phyloP scores from a whole-genome alignment of 345 rosid genomes.

The Ceriops zippeliana region DNA sequence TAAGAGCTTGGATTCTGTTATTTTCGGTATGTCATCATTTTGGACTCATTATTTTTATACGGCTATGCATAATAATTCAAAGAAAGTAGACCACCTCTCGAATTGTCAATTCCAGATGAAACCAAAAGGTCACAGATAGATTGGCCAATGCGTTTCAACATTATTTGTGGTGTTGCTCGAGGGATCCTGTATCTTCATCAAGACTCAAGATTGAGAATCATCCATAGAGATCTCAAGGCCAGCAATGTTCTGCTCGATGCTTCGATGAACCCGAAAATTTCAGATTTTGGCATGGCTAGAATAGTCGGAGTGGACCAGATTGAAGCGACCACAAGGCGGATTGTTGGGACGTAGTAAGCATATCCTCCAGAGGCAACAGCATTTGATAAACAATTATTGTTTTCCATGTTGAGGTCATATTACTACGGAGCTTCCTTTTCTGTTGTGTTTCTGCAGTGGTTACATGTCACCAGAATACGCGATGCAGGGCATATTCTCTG shows the following conservation, averaged over 20 bases:
- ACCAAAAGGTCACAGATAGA: constrained; percentile 11
- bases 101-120: constrained; percentile 8
- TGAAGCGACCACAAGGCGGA: constrained; percentile 27
- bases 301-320: constrained; percentile 21
- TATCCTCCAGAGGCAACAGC: neutral
- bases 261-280: constrained; percentile 25
- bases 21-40: constrained; percentile 13
- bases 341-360: constrained; percentile 32
- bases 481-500: constrained; percentile 30
- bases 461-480: constrained; percentile 38
- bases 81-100: too few species aligned
- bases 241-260: constrained; percentile 22
- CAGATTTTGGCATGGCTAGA: constrained; percentile 36
- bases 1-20: constrained; percentile 23
- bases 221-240: constrained; percentile 30
- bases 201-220: constrained; percentile 25
- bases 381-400: neutral
- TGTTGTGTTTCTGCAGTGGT: constrained; percentile 12
- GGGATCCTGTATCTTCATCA: constrained; percentile 26
- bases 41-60: neutral
- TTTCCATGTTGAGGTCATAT: neutral
- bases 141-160: constrained; percentile 22
- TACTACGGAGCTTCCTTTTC: too few species aligned
- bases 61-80: neutral
- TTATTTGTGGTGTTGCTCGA: constrained; percentile 26